Evolutionary conservation across 345 rosid genomes (phyloP), one percentile per base, ranked within the genome.

Genomic region (Citrus inodora): DNA sequence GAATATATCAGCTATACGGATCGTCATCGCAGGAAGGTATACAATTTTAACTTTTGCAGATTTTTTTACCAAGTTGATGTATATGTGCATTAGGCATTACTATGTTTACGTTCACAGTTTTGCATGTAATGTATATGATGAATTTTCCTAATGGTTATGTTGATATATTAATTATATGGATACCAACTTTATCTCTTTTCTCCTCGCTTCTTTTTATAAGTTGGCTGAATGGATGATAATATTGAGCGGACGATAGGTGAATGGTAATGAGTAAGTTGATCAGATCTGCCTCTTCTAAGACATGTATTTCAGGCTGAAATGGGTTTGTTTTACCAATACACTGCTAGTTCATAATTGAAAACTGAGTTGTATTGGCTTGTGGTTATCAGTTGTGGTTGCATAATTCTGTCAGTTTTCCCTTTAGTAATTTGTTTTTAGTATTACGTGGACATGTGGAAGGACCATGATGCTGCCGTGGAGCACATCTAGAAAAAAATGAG

Each of bases 1-100:
- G 98, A 94, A 79, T 96, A 93, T 83, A 81, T 94, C 82, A 90
- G 90, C 81, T 85, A 91, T 86, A 80, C 35, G 48, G 97, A 96
- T 87, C 98, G 98, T 75, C 97, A 96, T 88, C 90, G 97, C 74
- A 87, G 89, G 83, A 96, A 96, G 99, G 99, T 96, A 81, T 59
- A 63, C 28, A 53, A 32, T 24, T 35, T 73, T 67, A 61, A 71
- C 53, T 40, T n/a, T 62, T 61, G 62, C 66, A 56, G 55, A 56
- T 2, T 40, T n/a, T 35, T 69, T 61, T 14, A 28, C 70, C 63
- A 46, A 58, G 62, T 71, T 22, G 21, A 70, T 61, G 32, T 32
- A 21, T 19, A 11, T 51, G 2, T 22, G 28, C 53, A 48, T n/a
- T 33, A 46, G 51, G 7, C 69, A 42, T 60, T 66, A 21, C 37